These are phyloP conservation scores for Antarctomyces pellizariae DNA, from an alignment of 495 filamentous ascomycete genomes.

Conservation along the genomic window DNA sequence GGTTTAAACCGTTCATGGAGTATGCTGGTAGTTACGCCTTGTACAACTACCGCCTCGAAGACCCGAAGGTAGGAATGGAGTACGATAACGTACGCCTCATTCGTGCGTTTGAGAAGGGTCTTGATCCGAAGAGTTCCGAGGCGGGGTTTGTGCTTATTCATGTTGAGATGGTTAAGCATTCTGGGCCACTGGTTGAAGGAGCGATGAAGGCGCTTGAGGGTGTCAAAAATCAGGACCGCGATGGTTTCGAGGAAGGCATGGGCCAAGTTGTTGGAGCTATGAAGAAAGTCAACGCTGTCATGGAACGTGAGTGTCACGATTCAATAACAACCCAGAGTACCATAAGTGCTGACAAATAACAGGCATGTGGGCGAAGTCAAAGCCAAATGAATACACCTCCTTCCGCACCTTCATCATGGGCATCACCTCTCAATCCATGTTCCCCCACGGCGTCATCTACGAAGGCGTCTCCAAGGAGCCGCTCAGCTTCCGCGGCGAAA, in stretches of 20 bases:
- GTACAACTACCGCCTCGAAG: conserved; percentile 60
- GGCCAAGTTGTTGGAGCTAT: conserved; percentile 34
- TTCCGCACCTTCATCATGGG: conserved; percentile 93
- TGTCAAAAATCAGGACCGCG: conserved; percentile 22
- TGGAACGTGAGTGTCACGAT: conserved; percentile 36
- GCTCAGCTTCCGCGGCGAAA: conserved; percentile 61
- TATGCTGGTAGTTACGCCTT: conserved; percentile 82
- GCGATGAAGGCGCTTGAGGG: conserved; percentile 38
- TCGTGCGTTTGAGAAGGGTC: conserved; percentile 69
- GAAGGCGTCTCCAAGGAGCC: conserved; percentile 54
- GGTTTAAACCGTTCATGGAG: conserved; percentile 80
- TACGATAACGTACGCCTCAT: conserved; percentile 67
- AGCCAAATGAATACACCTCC: conserved; percentile 49
- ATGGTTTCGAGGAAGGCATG: conserved; percentile 38
- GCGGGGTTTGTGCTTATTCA: conserved; percentile 75
- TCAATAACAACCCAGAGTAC: conserved; percentile 4
- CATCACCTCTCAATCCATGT: conserved; percentile 76
- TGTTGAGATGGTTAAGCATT: conserved; percentile 65
- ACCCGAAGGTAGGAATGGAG: conserved; percentile 38
- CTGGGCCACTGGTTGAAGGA: conserved; percentile 44
- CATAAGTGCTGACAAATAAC: too few relatives aligned
- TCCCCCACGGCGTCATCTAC: conserved; percentile 72
- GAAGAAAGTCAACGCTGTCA: conserved; percentile 45
- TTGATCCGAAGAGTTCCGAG: conserved; percentile 69
- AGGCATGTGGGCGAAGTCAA: conserved; percentile 74